phyloP scores from a whole-genome alignment of 371 early-diverging fungal species.

The Syncephalastrum monosporum region DNA sequence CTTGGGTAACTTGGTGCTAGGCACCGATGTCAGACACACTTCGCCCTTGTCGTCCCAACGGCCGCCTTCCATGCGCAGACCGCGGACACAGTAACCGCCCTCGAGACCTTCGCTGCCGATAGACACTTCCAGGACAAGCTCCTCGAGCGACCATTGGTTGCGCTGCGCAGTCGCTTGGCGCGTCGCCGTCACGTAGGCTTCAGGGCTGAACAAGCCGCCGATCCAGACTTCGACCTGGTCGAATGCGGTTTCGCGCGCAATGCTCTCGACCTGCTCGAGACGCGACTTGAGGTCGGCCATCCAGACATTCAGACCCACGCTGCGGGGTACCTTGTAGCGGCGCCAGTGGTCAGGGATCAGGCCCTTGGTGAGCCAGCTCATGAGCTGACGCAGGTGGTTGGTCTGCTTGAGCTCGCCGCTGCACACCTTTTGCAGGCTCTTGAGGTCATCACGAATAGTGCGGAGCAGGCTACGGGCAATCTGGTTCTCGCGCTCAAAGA shows the following conservation, averaged over 20 bases:
- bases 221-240: slow-evolving; percentile 66
- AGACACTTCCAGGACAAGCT: slow-evolving; percentile 57
- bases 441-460: slow-evolving; percentile 68
- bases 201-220: slow-evolving; percentile 89
- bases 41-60: slow-evolving; percentile 46
- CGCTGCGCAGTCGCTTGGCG: slow-evolving; percentile 83
- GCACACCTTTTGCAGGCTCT: slow-evolving; percentile 64
- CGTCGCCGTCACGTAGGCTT: slow-evolving; percentile 91
- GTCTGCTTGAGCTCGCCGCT: slow-evolving; percentile 82
- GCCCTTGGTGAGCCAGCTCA: slow-evolving; percentile 70
- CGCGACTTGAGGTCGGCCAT: slow-evolving; percentile 72
- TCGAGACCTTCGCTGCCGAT: slow-evolving; percentile 27
- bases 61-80: slow-evolving; percentile 72
- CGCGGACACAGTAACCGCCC: slow-evolving; percentile 37
- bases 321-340: slow-evolving; percentile 69
- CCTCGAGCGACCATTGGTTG: slow-evolving; percentile 66
- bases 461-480: slow-evolving; percentile 64
- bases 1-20: slow-evolving; percentile 39
- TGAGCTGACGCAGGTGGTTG: slow-evolving; percentile 75
- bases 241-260: slow-evolving; percentile 48
- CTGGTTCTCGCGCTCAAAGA: slow-evolving; percentile 80
- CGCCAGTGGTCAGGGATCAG: slow-evolving; percentile 81
- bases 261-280: slow-evolving; percentile 60
- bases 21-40: slow-evolving; percentile 54
- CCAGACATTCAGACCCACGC: slow-evolving; percentile 67